Conservation (phyloP, 2,329 filamentous ascomycete species). For the Clarireedia monteithiana region DNA sequence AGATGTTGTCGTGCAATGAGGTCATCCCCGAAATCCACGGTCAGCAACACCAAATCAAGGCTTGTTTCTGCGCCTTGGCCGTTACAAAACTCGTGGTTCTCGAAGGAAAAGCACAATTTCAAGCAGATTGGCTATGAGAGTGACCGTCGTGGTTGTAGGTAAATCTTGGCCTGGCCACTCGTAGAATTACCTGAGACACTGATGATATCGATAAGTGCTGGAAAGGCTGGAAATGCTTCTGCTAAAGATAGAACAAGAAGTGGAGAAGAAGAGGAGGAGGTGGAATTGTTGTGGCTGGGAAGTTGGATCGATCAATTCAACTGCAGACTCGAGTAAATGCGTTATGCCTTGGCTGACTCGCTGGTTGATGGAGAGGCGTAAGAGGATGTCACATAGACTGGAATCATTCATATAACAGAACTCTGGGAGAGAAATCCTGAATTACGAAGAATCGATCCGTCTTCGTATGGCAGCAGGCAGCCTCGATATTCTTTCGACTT, state of each 20-base stretch:
- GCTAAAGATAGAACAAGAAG: background rate
- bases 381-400: no score
- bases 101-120: no score
- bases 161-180: no score
- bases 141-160: background rate
- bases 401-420: no score
- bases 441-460: background rate
- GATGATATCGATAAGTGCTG: conserved; percentile 4
- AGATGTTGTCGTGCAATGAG: background rate
- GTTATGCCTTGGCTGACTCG: no score
- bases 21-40: background rate
- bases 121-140: no score
- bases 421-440: background rate
- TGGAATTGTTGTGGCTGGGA: background rate
- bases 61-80: no score
- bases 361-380: no score
- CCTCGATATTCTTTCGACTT: background rate
- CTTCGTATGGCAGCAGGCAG: no score
- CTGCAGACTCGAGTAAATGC: background rate
- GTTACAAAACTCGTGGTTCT: no score
- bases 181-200: background rate
- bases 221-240: background rate
- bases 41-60: background rate
- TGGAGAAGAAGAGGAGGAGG: no score
- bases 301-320: background rate